Conservation (phyloP, 1,284 basidiomycete species). For the Puccinia polysora region DNA sequence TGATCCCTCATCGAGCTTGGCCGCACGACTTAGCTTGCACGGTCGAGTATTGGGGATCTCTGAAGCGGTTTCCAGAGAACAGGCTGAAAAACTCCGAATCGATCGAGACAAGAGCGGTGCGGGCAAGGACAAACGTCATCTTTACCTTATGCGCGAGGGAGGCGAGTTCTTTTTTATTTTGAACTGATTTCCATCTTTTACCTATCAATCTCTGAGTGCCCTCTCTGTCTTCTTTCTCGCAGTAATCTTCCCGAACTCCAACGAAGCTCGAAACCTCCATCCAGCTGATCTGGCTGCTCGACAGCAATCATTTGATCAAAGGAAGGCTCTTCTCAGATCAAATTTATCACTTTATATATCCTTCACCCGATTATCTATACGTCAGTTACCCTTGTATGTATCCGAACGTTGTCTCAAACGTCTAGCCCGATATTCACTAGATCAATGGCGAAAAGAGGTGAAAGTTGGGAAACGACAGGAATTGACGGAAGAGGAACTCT, state of each 20-base stretch:
- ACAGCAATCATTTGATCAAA: constrained; percentile 72
- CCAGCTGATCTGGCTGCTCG: constrained; percentile 75
- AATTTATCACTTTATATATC: constrained; percentile 94
- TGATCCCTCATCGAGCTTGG: constrained; percentile 84
- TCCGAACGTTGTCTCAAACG: constrained; percentile 84
- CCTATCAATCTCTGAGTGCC: neutral
- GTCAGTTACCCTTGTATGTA: constrained; percentile 83
- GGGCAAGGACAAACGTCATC: constrained; percentile 90
- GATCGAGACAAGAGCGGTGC: constrained; percentile 71
- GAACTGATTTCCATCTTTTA: neutral
- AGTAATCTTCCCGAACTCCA: constrained; percentile 82
- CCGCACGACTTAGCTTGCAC: constrained; percentile 77
- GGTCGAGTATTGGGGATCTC: constrained; percentile 87
- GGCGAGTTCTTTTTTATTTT: constrained; percentile 58
- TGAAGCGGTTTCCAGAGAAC: constrained; percentile 81
- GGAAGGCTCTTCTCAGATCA: constrained; percentile 70
- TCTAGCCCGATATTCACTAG: constrained; percentile 73
- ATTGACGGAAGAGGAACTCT: constrained; percentile 70
- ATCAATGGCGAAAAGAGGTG: constrained; percentile 75
- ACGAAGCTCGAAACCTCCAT: constrained; percentile 67
- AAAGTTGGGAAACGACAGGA: constrained; percentile 62
- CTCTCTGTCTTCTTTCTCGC: constrained; percentile 5
- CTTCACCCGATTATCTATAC: constrained; percentile 84
- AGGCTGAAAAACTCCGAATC: constrained; percentile 79
- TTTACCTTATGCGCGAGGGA: constrained; percentile 93